Conservation (phyloP, 2,329 filamentous ascomycete species). For the Aspergillus jensenii region DNA sequence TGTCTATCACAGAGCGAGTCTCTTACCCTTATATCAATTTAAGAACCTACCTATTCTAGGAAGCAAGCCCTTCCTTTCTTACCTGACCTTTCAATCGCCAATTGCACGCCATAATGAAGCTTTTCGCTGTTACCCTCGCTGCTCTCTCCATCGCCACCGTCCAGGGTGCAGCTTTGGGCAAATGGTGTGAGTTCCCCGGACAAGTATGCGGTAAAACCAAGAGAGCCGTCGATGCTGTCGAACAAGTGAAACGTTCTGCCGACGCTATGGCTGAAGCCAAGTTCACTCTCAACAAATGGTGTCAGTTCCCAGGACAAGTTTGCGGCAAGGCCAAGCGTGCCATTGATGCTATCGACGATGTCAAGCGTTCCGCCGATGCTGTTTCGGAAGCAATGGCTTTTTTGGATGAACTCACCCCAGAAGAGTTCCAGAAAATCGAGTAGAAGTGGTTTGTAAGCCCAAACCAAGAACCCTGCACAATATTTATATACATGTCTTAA, state of each 20-base stretch:
- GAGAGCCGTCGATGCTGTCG: conserved; percentile 66
- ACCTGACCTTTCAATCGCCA: conserved; percentile 5
- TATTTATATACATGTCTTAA: not conserved
- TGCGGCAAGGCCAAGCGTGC: conserved; percentile 65
- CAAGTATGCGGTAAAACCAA: conserved; percentile 57
- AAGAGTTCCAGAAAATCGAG: conserved; percentile 13
- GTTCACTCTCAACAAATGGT: conserved; percentile 31
- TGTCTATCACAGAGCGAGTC: not conserved
- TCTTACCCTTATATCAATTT: not conserved
- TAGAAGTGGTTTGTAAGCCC: not conserved
- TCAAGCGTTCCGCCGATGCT: conserved; percentile 34
- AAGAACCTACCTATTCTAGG: not conserved
- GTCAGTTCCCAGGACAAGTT: conserved; percentile 31
- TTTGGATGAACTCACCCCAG: conserved; percentile 20
- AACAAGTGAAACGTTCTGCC: conserved; percentile 43
- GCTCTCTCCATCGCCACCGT: conserved; percentile 42
- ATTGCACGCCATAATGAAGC: conserved; percentile 46
- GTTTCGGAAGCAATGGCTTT: conserved; percentile 34
- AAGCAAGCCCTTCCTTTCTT: not conserved
- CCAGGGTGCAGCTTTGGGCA: conserved; percentile 28
- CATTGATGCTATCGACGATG: conserved; percentile 62
- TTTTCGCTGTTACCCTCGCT: conserved; percentile 44
- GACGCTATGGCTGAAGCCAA: conserved; percentile 29
- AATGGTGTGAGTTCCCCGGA: conserved; percentile 35
- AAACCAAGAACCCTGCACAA: not conserved